These are phyloP conservation scores for Petrea volubilis DNA, from an alignment of 257 asterid genomes.

Conservation along the genomic window DNA sequence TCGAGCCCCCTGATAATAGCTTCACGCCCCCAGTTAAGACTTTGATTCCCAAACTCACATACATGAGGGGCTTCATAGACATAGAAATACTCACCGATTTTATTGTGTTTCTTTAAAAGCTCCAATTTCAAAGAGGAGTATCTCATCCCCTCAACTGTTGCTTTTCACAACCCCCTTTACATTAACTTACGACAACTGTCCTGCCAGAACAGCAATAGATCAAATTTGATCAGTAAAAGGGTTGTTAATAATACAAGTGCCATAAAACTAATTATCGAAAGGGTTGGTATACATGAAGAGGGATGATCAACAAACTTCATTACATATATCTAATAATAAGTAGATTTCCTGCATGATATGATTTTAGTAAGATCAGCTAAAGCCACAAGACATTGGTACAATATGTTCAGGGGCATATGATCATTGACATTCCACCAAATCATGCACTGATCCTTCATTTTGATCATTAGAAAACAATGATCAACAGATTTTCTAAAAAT, in stretches of 20 bases:
- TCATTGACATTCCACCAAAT: no score
- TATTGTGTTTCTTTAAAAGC: not conserved
- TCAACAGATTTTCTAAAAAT: not conserved
- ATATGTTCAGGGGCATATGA: no score
- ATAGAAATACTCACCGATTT: slow-evolving; percentile 21
- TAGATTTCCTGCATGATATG: no score
- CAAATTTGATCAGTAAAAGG: no score
- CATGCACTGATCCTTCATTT: not conserved
- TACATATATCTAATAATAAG: no score
- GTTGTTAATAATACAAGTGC: no score
- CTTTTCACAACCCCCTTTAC: slow-evolving; percentile 21
- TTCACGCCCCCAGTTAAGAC: not conserved
- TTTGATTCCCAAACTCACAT: slow-evolving; percentile 22
- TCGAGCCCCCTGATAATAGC: not conserved
- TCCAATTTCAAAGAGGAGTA: slow-evolving; percentile 20
- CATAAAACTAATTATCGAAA: no score
- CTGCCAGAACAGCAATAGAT: slow-evolving; percentile 27
- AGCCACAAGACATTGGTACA: no score
- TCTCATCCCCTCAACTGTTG: slow-evolving; percentile 6
- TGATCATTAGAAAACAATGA: not conserved
- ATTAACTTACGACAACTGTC: slow-evolving; percentile 16
- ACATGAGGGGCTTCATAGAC: slow-evolving; percentile 13
- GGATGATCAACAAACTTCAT: no score
- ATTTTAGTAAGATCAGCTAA: no score
- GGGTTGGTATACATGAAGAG: no score